Evolutionary conservation across 2,329 filamentous ascomycete species (phyloP), one percentile per base, ranked within the genome.

Genomic region (Sarocladiaceae sp.): DNA sequence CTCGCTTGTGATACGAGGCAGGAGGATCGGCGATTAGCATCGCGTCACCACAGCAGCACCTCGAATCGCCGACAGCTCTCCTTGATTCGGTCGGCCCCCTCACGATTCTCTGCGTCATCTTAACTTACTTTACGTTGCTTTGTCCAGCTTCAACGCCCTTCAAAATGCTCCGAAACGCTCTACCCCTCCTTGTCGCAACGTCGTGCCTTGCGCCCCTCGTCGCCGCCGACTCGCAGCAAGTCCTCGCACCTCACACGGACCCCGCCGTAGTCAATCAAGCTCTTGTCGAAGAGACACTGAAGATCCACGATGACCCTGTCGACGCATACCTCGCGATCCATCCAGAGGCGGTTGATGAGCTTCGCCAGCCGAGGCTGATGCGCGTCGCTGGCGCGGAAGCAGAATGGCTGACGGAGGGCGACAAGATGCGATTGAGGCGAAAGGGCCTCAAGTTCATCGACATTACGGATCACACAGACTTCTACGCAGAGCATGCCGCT

Each of bases 381-480:
- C 81, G 85, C 61, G 64, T 85, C 16, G 71, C 73, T 3, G 82
- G 82, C 3, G 78, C 77, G 45, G 68, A 82, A 52, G 81, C 69
- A n/a, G 10, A 23, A 62, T 87, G 82, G 81, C 77, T 88, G 35
- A 84, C 80, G 0, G 83, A 88, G 54, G 75, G 84, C 31, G 79
- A 87, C 61, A 88, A 88, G 64, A 82, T 83, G 76, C 73, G 71
- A 48, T 64, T 88, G 37, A 76, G 80, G 53, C 68, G 79, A 53
- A 75, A 81, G 59, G 79, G 80, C 48, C 70, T 76, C 53, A 83
- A 80, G 58, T 88, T 88, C 66, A 82, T 85, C 66, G 83, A 88
- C 61, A 79, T 88, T 51, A 87, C 83, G 11, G 72, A 82, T 47
- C 73, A 76, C 42, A 66, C 73, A 27, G 74, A 80, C 26, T 69